Percentiles rank a stretch among this genome's conserved stretches.
Evolutionary conservation across 2,329 filamentous ascomycete genomes (phyloP).

Genomic region (Penicillium sp.): DNA sequence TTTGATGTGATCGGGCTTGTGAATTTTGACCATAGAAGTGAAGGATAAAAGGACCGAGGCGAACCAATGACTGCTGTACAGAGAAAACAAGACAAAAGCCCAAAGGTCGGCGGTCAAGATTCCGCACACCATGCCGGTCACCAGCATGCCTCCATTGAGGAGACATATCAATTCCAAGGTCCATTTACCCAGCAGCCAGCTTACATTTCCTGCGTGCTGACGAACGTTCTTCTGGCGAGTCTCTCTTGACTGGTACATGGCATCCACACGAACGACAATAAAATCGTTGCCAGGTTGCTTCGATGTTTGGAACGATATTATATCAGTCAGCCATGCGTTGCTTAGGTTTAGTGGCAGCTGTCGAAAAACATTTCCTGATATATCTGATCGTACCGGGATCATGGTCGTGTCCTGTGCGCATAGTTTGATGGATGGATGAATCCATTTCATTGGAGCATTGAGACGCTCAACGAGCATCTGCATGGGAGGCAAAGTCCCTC

Average conservation of each 20-base stretch:
- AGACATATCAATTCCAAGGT: constrained; percentile 18
- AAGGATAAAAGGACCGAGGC: constrained; percentile 27
- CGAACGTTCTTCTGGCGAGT: constrained; percentile 1
- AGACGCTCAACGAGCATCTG: constrained; percentile 35
- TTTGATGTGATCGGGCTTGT: constrained; percentile 7
- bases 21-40: constrained; percentile 23
- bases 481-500: constrained; percentile 31
- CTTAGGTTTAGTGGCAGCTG: constrained; percentile 32
- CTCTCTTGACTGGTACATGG: constrained; percentile 4
- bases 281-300: constrained; percentile 31
- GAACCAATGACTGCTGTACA: constrained; percentile 33
- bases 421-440: constrained; percentile 31
- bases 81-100: constrained; percentile 30
- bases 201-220: neutral
- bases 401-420: constrained; percentile 29
- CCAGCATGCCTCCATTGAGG: constrained; percentile 27
- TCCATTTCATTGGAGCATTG: constrained; percentile 23
- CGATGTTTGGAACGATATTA: constrained; percentile 28
- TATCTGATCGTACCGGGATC: constrained; percentile 30
- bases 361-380: constrained; percentile 29
- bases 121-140: constrained; percentile 25
- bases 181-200: neutral
- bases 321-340: constrained; percentile 30
- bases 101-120: constrained; percentile 32
- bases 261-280: constrained; percentile 28